Evolutionary conservation across 805 yeast species (phyloP).

Genomic region (Clavispora santaluciae): DNA sequence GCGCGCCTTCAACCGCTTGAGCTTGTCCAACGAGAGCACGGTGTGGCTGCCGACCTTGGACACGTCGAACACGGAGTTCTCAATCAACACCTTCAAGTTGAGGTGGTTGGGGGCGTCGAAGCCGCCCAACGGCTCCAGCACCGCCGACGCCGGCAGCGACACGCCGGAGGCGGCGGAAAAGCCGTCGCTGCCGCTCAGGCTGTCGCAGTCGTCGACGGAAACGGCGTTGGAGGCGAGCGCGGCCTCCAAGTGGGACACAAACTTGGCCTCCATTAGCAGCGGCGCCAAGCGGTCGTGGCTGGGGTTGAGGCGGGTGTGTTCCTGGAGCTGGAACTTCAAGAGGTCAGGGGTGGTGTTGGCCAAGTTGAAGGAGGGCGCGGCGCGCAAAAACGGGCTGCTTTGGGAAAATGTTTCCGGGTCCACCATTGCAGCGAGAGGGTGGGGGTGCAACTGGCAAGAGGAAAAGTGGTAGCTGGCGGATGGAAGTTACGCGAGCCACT

Average conservation of each 20-base stretch:
- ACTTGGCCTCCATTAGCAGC: conserved; percentile 25
- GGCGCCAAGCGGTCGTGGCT: conserved; percentile 6
- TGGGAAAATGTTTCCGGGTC: conserved; percentile 33
- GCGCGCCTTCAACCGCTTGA: conserved; percentile 23
- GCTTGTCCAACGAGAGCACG: conserved; percentile 25
- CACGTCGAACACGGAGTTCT: conserved; percentile 40
- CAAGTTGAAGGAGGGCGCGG: conserved; percentile 29
- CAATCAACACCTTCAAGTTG: conserved; percentile 40
- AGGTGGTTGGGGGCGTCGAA: conserved; percentile 26
- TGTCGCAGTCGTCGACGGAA: conserved; percentile 10
- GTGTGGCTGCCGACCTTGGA: conserved; percentile 31
- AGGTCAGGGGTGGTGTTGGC: conserved; percentile 39
- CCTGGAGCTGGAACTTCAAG: conserved; percentile 40
- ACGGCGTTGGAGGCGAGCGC: conserved; percentile 5
- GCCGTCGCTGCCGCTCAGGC: conserved; percentile 10
- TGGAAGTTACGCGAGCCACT: neutral
- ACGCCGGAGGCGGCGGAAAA: conserved; percentile 8
- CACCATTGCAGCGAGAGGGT: conserved; percentile 22
- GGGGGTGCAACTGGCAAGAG: neutral
- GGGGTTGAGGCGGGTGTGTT: conserved; percentile 24
- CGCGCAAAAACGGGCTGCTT: conserved; percentile 33
- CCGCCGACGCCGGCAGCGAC: conserved; percentile 18
- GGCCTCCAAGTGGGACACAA: conserved; percentile 31
- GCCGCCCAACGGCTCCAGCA: conserved; percentile 8
- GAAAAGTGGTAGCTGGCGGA: neutral